Percentiles rank a stretch among this genome's conserved stretches.
Evolutionary conservation across 805 yeast species (phyloP).

Genomic region (Candida sithepensis): DNA sequence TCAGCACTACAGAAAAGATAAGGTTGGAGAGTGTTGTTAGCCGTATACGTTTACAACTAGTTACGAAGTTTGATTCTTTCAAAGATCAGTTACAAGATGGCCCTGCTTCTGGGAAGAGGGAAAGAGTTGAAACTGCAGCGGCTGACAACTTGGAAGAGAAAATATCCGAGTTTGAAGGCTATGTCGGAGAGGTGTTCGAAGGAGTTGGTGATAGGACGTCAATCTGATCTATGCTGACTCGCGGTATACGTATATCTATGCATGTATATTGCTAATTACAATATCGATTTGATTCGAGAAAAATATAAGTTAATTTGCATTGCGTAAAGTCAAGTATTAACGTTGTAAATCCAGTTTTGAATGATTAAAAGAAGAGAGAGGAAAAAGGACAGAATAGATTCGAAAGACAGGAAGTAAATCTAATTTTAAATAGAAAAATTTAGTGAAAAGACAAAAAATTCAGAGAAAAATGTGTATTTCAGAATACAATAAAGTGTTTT

Average conservation of each 20-base stretch:
- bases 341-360: too few species aligned
- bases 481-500: too few species aligned
- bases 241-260: not conserved
- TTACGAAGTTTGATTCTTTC: slow-evolving; percentile 29
- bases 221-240: slow-evolving; percentile 12
- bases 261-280: not conserved
- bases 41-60: slow-evolving; percentile 28
- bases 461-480: too few species aligned
- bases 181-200: slow-evolving; percentile 34
- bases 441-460: too few species aligned
- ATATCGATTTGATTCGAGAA: not conserved
- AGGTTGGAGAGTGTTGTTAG: slow-evolving; percentile 31
- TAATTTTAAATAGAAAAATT: too few species aligned
- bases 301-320: too few species aligned
- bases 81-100: slow-evolving; percentile 6
- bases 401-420: too few species aligned
- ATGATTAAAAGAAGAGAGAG: too few species aligned
- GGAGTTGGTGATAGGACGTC: slow-evolving; percentile 34
- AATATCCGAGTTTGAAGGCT: slow-evolving; percentile 20
- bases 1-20: slow-evolving; percentile 32
- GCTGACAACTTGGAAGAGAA: slow-evolving; percentile 1
- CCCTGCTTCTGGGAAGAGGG: slow-evolving; percentile 7
- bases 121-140: slow-evolving; percentile 5
- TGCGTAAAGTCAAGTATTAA: too few species aligned
- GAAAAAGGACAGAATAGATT: too few species aligned